Evolutionary conservation across 345 rosid species (phyloP).

Genomic region (Euphorbia pulcherrima): DNA sequence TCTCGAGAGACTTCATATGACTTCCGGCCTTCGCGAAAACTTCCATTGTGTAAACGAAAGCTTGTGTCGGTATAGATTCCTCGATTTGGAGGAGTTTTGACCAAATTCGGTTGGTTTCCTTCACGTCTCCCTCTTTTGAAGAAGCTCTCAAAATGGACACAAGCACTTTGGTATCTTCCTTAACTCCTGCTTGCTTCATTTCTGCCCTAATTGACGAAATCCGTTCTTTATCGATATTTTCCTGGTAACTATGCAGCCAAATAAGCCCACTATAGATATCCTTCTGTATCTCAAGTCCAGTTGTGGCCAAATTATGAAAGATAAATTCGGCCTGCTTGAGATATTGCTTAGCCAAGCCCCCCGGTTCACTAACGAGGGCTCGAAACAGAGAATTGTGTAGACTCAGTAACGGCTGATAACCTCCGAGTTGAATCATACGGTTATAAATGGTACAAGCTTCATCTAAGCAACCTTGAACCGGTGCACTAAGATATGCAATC

Average conservation of each 20-base stretch:
- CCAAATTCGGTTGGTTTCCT: slow-evolving; percentile 70
- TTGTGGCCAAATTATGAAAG: slow-evolving; percentile 65
- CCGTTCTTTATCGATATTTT: slow-evolving; percentile 51
- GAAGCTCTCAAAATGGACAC: slow-evolving; percentile 71
- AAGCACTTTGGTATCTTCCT: slow-evolving; percentile 58
- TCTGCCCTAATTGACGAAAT: slow-evolving; percentile 49
- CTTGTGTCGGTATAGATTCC: slow-evolving; percentile 49
- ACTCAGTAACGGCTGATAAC: slow-evolving; percentile 60
- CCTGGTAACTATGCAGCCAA: slow-evolving; percentile 86
- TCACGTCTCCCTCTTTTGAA: slow-evolving; percentile 56
- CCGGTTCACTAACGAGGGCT: slow-evolving; percentile 60
- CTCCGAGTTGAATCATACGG: slow-evolving; percentile 90
- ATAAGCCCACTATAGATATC: slow-evolving; percentile 68
- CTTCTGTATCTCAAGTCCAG: slow-evolving; percentile 62
- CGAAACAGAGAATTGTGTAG: slow-evolving; percentile 76
- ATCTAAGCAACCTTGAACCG: slow-evolving; percentile 58
- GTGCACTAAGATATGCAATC: slow-evolving; percentile 71
- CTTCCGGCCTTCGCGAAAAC: slow-evolving; percentile 55
- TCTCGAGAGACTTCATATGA: slow-evolving; percentile 46
- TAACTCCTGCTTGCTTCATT: slow-evolving; percentile 57
- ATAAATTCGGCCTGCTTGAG: slow-evolving; percentile 83
- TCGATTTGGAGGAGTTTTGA: slow-evolving; percentile 38
- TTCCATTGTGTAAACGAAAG: slow-evolving; percentile 78
- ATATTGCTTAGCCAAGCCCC: slow-evolving; percentile 45
- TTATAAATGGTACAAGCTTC: slow-evolving; percentile 84